A percentile compares a stretch with the other conserved stretches of the same genome.
phyloP scores from a whole-genome alignment of 495 filamentous ascomycete genomes.

The Trichoderma gamsii region DNA sequence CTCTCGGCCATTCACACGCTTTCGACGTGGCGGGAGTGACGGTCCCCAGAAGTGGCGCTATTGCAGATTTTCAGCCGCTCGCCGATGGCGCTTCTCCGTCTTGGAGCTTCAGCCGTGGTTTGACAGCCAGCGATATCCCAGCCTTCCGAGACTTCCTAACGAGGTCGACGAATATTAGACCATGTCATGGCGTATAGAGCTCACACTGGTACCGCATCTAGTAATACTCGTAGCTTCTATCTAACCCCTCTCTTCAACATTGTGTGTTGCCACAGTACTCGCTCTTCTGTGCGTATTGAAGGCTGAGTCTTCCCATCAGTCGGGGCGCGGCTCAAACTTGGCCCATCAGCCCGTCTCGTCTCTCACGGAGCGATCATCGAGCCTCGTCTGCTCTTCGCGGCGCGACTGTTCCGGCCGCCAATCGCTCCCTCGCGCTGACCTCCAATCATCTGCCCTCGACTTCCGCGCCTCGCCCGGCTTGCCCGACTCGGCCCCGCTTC shows the following conservation, averaged over 20 bases:
- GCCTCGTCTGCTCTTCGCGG: not conserved
- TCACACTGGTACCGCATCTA: no score
- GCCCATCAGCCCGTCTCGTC: not conserved
- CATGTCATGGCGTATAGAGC: no score
- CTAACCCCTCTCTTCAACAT: no score
- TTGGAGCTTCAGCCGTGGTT: not conserved
- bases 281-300: no score
- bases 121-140: not conserved
- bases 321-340: conserved; percentile 6
- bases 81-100: not conserved
- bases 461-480: not conserved
- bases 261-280: no score
- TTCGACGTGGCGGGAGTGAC: not conserved
- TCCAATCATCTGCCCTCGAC: not conserved
- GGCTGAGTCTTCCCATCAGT: not conserved
- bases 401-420: not conserved
- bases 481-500: not conserved
- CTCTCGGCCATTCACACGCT: not conserved
- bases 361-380: not conserved
- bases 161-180: no score
- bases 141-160: no score
- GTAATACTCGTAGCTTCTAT: no score
- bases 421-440: conserved; percentile 2
- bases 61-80: conserved; percentile 1
- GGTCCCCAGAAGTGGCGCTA: not conserved